phyloP scores from a whole-genome alignment of 1,284 basidiomycete genomes.

The Austroboletus novae-zelandiae region DNA sequence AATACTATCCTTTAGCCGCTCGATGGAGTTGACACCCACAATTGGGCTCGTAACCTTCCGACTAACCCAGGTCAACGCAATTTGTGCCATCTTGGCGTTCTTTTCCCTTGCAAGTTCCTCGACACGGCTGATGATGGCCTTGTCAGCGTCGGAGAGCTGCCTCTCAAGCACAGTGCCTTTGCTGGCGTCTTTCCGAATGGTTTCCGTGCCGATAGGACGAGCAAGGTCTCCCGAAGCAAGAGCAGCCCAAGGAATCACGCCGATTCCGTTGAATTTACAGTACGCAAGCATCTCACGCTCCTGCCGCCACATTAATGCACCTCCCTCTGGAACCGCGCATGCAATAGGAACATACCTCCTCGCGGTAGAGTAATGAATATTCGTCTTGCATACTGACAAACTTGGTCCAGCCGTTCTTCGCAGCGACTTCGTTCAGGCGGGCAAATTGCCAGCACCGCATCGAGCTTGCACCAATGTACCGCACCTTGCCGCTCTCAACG shows the following conservation, averaged over 20 bases:
- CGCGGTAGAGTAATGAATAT: conserved; percentile 42
- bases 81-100: conserved; percentile 39
- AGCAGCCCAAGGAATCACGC: conserved; percentile 43
- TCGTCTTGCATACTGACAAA: conserved; percentile 43
- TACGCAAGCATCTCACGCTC: conserved; percentile 49
- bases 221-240: conserved; percentile 40
- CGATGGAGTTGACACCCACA: conserved; percentile 29
- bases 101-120: conserved; percentile 40
- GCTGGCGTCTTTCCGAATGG: conserved; percentile 16
- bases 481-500: conserved; percentile 39
- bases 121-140: conserved; percentile 41
- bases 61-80: conserved; percentile 40
- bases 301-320: conserved; percentile 19
- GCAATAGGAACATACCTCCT: conserved; percentile 27
- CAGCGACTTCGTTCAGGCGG: conserved; percentile 39
- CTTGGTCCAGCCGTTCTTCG: conserved; percentile 35
- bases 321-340: no score
- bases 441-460: conserved; percentile 45
- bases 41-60: conserved; percentile 42
- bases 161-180: conserved; percentile 33
- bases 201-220: conserved; percentile 34
- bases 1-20: conserved; percentile 25
- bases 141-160: conserved; percentile 30
- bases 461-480: conserved; percentile 46
- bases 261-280: conserved; percentile 46